phyloP scores from a whole-genome alignment of 2,329 filamentous ascomycete genomes.

The Claviceps humidiphila region DNA sequence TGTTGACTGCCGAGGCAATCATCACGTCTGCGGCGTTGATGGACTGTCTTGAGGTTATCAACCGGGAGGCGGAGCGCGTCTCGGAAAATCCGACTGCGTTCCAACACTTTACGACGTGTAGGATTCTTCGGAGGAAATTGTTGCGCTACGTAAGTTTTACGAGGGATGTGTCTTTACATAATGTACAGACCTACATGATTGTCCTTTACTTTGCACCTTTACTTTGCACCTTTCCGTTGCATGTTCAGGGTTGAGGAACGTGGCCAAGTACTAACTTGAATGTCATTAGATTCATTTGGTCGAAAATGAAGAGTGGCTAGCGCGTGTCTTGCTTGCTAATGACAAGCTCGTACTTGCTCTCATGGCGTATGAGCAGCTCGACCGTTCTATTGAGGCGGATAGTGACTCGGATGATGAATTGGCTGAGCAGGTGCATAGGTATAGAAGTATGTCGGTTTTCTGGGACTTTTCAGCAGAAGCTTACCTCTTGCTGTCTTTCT shows the following conservation, averaged over 20 bases:
- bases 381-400: conserved; percentile 68
- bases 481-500: conserved; percentile 9
- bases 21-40: conserved; percentile 83
- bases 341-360: conserved; percentile 89
- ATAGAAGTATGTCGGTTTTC: conserved; percentile 32
- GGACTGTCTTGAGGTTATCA: conserved; percentile 80
- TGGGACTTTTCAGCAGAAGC: background rate
- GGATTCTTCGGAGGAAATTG: conserved; percentile 69
- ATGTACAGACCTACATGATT: too few relatives aligned
- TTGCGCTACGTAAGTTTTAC: conserved; percentile 53
- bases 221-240: too few relatives aligned
- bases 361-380: conserved; percentile 89
- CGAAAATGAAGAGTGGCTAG: conserved; percentile 83
- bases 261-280: too few relatives aligned
- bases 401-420: conserved; percentile 57
- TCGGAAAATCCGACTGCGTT: conserved; percentile 70
- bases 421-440: conserved; percentile 53
- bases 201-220: too few relatives aligned
- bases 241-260: too few relatives aligned
- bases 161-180: background rate
- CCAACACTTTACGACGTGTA: conserved; percentile 73
- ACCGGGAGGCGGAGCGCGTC: conserved; percentile 76
- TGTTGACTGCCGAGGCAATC: conserved; percentile 76
- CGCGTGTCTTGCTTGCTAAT: conserved; percentile 81
- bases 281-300: conserved; percentile 63